Percentiles rank a stretch among this genome's conserved stretches.
These are phyloP conservation scores for Talaromyces piceae DNA, from an alignment of 2,329 filamentous ascomycete genomes.

Conservation along the genomic window DNA sequence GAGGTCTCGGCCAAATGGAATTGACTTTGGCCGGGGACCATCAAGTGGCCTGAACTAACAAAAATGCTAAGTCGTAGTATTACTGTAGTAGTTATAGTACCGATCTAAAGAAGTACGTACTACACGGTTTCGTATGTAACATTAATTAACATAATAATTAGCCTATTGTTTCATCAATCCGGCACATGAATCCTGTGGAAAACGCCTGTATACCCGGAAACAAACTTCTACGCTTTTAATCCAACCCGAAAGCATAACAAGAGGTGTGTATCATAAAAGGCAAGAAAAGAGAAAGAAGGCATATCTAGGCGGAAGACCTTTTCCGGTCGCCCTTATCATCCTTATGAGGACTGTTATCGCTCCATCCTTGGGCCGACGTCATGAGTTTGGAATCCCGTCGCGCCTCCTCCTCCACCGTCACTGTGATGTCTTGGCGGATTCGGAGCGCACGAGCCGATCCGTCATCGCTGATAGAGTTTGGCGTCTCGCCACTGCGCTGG, in stretches of 20 bases:
- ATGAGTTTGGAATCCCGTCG: neutral
- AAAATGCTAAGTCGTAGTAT: too few species aligned
- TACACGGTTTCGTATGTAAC: neutral
- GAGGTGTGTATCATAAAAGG: neutral
- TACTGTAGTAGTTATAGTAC: too few species aligned
- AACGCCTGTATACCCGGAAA: neutral
- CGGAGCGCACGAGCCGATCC: conserved; percentile 29
- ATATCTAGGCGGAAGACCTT: neutral
- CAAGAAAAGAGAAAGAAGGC: neutral
- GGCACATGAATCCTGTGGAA: neutral
- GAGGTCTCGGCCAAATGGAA: too few species aligned
- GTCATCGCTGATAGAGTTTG: conserved; percentile 25
- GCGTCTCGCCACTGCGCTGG: conserved; percentile 20
- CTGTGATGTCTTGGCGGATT: conserved; percentile 34
- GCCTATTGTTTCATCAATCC: neutral
- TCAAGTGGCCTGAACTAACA: too few species aligned
- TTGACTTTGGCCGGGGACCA: too few species aligned
- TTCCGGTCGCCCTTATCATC: neutral
- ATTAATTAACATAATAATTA: neutral
- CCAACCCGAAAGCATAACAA: neutral
- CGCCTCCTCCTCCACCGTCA: conserved; percentile 19
- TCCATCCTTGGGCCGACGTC: neutral
- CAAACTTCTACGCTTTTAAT: too few species aligned
- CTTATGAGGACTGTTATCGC: neutral
- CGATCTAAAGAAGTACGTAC: too few species aligned